These are phyloP conservation scores for Coniochaeta hoffmannii DNA, from an alignment of 2,329 filamentous ascomycete species.

Conservation along the genomic window DNA sequence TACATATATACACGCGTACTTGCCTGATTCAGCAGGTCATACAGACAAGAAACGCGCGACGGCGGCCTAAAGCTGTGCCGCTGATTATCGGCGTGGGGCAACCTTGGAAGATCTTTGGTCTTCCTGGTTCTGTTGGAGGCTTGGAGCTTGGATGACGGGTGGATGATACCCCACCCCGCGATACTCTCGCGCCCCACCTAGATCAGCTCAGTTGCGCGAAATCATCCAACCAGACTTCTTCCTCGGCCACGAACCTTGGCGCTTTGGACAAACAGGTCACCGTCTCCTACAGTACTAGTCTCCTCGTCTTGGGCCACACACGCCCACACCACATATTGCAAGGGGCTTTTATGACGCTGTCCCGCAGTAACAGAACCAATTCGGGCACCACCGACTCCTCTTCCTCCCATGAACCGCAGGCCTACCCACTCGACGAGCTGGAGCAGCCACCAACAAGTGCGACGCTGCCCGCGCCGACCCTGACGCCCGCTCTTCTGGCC, in stretches of 20 bases:
- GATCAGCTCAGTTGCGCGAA: neutral
- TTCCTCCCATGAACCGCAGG: constrained; percentile 2
- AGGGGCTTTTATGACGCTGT: constrained; percentile 11
- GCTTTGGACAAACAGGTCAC: neutral
- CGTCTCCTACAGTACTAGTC: neutral
- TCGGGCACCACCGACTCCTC: constrained; percentile 5
- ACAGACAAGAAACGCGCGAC: neutral
- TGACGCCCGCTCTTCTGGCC: neutral
- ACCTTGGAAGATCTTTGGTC: neutral
- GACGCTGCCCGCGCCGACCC: constrained; percentile 10
- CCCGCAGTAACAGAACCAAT: constrained; percentile 3
- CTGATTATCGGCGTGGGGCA: neutral
- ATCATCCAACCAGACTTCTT: neutral
- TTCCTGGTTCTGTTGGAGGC: neutral
- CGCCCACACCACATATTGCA: neutral
- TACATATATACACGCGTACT: neutral
- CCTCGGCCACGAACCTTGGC: neutral
- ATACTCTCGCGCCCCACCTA: neutral
- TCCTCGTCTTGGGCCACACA: no score
- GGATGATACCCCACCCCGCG: neutral
- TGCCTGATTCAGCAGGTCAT: neutral
- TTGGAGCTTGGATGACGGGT: neutral
- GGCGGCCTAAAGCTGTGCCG: neutral
- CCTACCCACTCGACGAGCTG: constrained; percentile 14
- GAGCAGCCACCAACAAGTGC: constrained; percentile 6